A percentile compares a stretch with the other conserved stretches of the same genome.
Evolutionary conservation across 108 stramenopile species (phyloP).

Genomic region (Nitzschia putrida): DNA sequence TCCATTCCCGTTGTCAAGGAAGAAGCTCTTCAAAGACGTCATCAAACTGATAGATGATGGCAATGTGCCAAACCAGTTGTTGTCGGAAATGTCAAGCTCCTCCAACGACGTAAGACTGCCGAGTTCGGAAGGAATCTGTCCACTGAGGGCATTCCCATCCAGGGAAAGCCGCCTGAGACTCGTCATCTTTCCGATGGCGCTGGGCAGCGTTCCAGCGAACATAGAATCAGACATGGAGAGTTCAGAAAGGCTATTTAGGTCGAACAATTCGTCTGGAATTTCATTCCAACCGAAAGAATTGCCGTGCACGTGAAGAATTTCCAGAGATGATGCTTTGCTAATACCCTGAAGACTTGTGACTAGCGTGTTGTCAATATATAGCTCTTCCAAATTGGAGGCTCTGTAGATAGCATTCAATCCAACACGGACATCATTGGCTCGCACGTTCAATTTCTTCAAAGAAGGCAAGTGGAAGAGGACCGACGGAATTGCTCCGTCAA

Average conservation of each 20-base stretch:
- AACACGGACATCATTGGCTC: constrained; percentile 61
- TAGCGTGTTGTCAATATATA: constrained; percentile 57
- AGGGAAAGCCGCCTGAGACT: constrained; percentile 53
- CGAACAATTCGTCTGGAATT: constrained; percentile 70
- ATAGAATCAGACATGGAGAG: constrained; percentile 58
- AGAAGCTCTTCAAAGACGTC: constrained; percentile 34
- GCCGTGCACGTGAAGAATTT: constrained; percentile 54
- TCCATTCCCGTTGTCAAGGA: constrained; percentile 25
- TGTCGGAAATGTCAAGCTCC: constrained; percentile 44
- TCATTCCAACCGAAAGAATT: constrained; percentile 50
- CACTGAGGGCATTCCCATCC: constrained; percentile 65
- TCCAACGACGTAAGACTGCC: constrained; percentile 53
- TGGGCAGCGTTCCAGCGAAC: constrained; percentile 53
- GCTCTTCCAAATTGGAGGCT: constrained; percentile 56
- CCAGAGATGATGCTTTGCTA: constrained; percentile 42
- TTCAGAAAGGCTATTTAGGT: constrained; percentile 36
- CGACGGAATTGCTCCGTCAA: constrained; percentile 59
- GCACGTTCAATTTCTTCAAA: constrained; percentile 63
- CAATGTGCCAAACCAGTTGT: constrained; percentile 43
- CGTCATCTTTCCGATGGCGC: constrained; percentile 51
- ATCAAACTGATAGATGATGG: constrained; percentile 24
- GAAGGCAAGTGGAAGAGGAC: constrained; percentile 60
- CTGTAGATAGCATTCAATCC: constrained; percentile 59
- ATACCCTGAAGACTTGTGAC: constrained; percentile 58
- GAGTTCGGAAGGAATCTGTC: constrained; percentile 61